These are phyloP conservation scores for Ogataea hybrid DNA, from an alignment of 1,139 yeast species.

Conservation along the genomic window DNA sequence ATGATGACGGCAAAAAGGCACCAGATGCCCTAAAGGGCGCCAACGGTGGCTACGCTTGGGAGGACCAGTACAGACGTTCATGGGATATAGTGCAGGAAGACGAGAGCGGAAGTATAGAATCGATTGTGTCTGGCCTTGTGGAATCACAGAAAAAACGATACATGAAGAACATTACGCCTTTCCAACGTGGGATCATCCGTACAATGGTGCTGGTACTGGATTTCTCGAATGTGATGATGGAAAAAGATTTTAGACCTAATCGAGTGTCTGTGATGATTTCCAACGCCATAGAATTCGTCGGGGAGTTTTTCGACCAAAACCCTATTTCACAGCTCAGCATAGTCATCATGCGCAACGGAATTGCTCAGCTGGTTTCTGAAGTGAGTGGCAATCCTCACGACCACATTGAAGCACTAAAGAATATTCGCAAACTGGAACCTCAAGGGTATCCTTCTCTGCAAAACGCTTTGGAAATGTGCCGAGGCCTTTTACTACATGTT, in stretches of 20 bases:
- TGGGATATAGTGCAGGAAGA: conserved; percentile 98
- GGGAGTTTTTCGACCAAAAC: conserved; percentile 93
- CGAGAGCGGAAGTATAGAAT: conserved; percentile 78
- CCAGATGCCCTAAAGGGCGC: conserved; percentile 47
- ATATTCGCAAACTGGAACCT: conserved; percentile 72
- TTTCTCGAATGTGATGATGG: conserved; percentile 84
- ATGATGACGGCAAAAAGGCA: conserved; percentile 20
- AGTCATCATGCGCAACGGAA: conserved; percentile 85
- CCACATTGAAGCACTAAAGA: conserved; percentile 74
- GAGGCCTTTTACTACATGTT: conserved; percentile 77
- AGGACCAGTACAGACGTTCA: conserved; percentile 89
- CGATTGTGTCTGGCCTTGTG: conserved; percentile 78
- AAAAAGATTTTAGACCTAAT: conserved; percentile 88
- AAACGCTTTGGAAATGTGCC: conserved; percentile 87
- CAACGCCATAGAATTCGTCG: conserved; percentile 75
- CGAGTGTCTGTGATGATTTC: conserved; percentile 71
- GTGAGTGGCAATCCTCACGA: conserved; percentile 93
- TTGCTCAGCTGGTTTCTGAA: conserved; percentile 79
- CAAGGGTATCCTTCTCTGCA: conserved; percentile 94
- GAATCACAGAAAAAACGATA: conserved; percentile 75
- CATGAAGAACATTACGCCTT: conserved; percentile 77
- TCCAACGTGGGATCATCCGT: conserved; percentile 93
- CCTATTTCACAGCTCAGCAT: conserved; percentile 94
- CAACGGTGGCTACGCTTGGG: conserved; percentile 94
- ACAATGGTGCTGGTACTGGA: conserved; percentile 82